Conservation (phyloP, 164 flowering plant species). For the Pachysandra terminalis region DNA sequence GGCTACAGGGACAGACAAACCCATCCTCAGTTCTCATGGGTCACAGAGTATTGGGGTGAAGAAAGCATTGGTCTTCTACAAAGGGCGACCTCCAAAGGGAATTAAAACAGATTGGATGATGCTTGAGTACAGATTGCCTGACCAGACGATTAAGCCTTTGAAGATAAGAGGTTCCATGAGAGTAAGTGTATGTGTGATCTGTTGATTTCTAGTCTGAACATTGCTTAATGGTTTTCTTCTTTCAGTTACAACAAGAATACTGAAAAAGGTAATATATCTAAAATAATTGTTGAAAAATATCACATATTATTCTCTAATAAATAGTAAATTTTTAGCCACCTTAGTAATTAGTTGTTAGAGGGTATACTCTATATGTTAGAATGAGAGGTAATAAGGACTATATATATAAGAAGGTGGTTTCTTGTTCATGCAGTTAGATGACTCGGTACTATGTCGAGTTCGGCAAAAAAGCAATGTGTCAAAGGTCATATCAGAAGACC, state of each 20-base stretch:
- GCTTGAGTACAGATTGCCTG: conserved; percentile 46
- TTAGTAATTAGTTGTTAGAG: no score
- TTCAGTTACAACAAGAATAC: no score
- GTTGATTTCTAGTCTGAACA: background rate
- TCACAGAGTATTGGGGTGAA: conserved; percentile 43
- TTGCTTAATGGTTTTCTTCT: no score
- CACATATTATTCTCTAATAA: no score
- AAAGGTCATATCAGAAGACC: conserved; percentile 22
- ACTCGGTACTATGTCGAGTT: conserved; percentile 53
- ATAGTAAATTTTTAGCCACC: no score
- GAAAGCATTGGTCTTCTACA: conserved; percentile 51
- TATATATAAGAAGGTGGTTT: background rate
- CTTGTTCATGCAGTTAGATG: conserved; percentile 40
- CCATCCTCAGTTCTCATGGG: conserved; percentile 30
- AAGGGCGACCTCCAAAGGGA: conserved; percentile 37
- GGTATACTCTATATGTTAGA: no score
- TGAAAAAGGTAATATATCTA: no score
- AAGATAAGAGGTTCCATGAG: conserved; percentile 40
- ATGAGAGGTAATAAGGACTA: no score
- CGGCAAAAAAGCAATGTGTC: conserved; percentile 31
- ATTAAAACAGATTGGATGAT: conserved; percentile 52
- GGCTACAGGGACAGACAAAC: no score
- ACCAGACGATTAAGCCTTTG: conserved; percentile 21
- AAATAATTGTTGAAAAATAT: no score
- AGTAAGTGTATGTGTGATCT: no score